A percentile compares a stretch with the other conserved stretches of the same genome.
phyloP scores from a whole-genome alignment of 345 rosid genomes.

The Rhizophora mangle region DNA sequence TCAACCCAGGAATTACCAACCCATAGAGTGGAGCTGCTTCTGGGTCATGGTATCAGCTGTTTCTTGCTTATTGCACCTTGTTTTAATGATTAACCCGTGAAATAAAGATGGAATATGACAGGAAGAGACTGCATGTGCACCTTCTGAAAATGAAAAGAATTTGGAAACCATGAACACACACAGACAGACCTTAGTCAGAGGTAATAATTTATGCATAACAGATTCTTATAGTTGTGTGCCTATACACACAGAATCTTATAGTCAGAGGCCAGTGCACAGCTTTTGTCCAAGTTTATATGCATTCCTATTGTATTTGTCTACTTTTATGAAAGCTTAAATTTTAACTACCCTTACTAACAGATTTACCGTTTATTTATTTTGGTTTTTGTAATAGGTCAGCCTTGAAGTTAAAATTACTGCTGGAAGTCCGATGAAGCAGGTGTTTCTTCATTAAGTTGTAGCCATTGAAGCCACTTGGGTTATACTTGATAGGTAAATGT shows the following conservation, averaged over 20 bases:
- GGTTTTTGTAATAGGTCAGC: conserved; percentile 30
- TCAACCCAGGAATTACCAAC: too few species aligned
- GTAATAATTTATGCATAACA: too few species aligned
- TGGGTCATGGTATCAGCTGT: not conserved
- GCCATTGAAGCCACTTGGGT: conserved; percentile 48
- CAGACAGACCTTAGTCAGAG: too few species aligned
- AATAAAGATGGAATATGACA: not conserved
- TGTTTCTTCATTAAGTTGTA: conserved; percentile 47
- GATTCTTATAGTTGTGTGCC: too few species aligned
- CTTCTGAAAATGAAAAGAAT: not conserved
- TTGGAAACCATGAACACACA: not conserved
- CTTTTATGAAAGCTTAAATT: not conserved
- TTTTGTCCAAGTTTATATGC: too few species aligned
- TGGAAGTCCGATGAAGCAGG: conserved; percentile 49
- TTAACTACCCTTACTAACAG: not conserved
- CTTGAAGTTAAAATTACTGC: conserved; percentile 57
- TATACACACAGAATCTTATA: too few species aligned
- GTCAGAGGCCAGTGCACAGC: too few species aligned
- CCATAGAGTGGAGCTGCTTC: not conserved
- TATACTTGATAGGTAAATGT: conserved; percentile 46
- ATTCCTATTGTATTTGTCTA: too few species aligned
- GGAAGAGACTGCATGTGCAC: not conserved
- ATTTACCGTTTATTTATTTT: not conserved
- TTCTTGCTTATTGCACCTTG: not conserved
- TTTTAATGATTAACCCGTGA: not conserved